These are phyloP conservation scores for Sugiyamaella qingdaonensis DNA, from an alignment of 805 yeast species.

Conservation along the genomic window DNA sequence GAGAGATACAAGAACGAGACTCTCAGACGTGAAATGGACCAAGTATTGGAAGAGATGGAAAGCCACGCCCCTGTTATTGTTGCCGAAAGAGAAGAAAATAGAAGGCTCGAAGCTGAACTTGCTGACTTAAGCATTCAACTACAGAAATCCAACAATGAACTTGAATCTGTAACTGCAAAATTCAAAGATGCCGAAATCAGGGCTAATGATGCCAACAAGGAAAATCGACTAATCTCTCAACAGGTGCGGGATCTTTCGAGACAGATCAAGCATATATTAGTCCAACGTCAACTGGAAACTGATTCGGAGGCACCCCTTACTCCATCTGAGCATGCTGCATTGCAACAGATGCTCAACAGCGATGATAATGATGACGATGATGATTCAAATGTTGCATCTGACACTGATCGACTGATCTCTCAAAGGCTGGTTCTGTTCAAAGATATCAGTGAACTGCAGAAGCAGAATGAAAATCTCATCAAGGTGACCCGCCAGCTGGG, in stretches of 20 bases:
- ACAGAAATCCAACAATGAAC: constrained; percentile 37
- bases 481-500: constrained; percentile 69
- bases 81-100: constrained; percentile 59
- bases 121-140: constrained; percentile 50
- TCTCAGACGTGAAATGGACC: constrained; percentile 65
- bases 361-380: constrained; percentile 16
- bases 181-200: constrained; percentile 30
- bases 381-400: constrained; percentile 41
- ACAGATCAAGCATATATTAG: constrained; percentile 72
- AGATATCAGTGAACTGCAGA: constrained; percentile 61
- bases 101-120: constrained; percentile 52
- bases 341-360: constrained; percentile 47
- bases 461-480: constrained; percentile 69
- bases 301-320: constrained; percentile 60
- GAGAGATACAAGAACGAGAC: constrained; percentile 70
- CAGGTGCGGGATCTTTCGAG: constrained; percentile 71
- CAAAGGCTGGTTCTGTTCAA: constrained; percentile 70
- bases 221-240: constrained; percentile 46
- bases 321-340: constrained; percentile 57
- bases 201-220: constrained; percentile 43
- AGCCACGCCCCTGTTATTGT: constrained; percentile 69
- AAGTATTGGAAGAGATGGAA: constrained; percentile 71
- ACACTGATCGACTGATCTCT: constrained; percentile 67
- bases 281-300: constrained; percentile 53
- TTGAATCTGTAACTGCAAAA: constrained; percentile 34